A percentile compares a stretch with the other conserved stretches of the same genome.
These are phyloP conservation scores for Tilletia walkeri DNA, from an alignment of 1,284 basidiomycete genomes.

Conservation along the genomic window DNA sequence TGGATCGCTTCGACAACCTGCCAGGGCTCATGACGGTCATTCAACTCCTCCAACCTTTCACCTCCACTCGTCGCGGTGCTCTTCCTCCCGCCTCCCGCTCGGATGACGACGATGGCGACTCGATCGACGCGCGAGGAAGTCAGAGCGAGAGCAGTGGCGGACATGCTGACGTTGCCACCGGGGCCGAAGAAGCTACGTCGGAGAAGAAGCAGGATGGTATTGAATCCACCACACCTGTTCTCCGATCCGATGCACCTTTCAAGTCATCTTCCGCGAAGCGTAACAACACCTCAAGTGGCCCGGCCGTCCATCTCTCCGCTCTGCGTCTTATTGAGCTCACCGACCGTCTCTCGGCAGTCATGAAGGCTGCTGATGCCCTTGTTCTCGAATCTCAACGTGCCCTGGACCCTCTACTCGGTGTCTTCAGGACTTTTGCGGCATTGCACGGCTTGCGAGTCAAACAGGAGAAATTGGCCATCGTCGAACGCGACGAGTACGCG, in stretches of 20 bases:
- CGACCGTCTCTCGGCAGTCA: conserved; percentile 78
- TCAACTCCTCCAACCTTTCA: conserved; percentile 58
- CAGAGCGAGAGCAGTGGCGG: conserved; percentile 4
- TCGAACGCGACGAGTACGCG: conserved; percentile 71
- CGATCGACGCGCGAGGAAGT: background rate
- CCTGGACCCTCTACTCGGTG: conserved; percentile 71
- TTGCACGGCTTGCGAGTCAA: conserved; percentile 70
- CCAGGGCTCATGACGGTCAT: conserved; percentile 62
- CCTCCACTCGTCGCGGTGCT: background rate
- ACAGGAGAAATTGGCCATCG: conserved; percentile 63
- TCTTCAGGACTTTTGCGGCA: conserved; percentile 77
- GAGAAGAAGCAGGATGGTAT: background rate
- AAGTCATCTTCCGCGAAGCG: background rate
- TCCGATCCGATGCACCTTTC: conserved; percentile 31
- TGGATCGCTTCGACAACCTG: conserved; percentile 87
- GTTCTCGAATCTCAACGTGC: conserved; percentile 65
- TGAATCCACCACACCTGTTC: conserved; percentile 25
- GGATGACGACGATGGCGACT: background rate
- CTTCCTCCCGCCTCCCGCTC: background rate
- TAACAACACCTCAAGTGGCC: conserved; percentile 27
- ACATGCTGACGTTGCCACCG: background rate
- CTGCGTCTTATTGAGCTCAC: conserved; percentile 66
- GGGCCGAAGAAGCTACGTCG: background rate
- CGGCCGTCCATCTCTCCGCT: conserved; percentile 37
- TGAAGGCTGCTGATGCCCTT: conserved; percentile 70